Conservation (phyloP, 345 rosid species). For the Raphanus raphanistrum region DNA sequence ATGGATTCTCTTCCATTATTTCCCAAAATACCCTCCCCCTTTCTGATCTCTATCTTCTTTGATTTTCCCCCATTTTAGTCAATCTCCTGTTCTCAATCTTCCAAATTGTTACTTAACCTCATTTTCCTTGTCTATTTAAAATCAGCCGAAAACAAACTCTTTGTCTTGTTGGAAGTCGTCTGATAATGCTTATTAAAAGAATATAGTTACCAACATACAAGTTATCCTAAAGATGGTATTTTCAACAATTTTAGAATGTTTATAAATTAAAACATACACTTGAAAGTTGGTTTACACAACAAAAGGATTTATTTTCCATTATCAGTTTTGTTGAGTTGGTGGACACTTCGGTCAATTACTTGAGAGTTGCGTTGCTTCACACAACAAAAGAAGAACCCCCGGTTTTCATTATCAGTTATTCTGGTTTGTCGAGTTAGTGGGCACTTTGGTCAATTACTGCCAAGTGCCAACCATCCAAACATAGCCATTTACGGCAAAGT, state of each 20-base stretch:
- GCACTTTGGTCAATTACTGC: slow-evolving; percentile 24
- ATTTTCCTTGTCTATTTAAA: neutral
- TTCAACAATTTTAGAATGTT: neutral
- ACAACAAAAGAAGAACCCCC: neutral
- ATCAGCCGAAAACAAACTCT: neutral
- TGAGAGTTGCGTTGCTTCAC: neutral
- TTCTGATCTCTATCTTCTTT: neutral
- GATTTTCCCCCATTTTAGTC: neutral
- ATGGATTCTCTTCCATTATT: slow-evolving; percentile 26
- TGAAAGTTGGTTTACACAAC: neutral
- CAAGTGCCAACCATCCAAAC: slow-evolving; percentile 37
- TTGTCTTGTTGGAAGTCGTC: neutral
- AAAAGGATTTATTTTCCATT: neutral
- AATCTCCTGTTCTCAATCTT: neutral
- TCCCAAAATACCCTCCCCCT: neutral
- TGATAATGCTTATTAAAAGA: neutral
- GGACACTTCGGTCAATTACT: no score
- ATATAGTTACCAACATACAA: neutral
- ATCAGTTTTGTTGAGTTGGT: no score
- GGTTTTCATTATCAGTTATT: neutral
- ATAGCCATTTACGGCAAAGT: slow-evolving; percentile 39
- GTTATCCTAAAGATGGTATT: neutral
- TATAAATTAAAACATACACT: neutral
- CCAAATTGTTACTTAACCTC: neutral
- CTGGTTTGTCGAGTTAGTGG: slow-evolving; percentile 20